Evolutionary conservation across 2,329 filamentous ascomycete genomes (phyloP), one percentile per base, ranked within the genome.

Genomic region (Cladorrhinum sp.): DNA sequence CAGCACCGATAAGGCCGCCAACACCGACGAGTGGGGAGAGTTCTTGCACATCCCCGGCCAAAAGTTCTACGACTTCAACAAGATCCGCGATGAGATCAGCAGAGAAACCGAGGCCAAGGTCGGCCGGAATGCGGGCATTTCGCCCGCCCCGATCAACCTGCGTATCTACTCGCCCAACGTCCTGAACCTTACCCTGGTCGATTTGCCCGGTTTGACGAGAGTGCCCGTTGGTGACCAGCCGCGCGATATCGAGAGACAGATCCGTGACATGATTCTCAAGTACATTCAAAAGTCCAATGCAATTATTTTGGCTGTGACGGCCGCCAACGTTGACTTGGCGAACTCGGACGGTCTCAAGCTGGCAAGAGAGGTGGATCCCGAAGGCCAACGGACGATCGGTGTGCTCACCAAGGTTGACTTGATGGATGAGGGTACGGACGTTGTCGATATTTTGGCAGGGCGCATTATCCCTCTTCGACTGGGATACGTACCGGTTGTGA

Each of bases 81-180:
- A 97, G 82, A 96, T 99, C 72, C 87, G 95, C 70, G 95, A 98
- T 61, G 95, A 99, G 80, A 99, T 99, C 74, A 90, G 94, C 68
- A 88, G 91, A 71, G 95, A 99, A 80, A 99, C 95, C 49, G 93
- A 97, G 73, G 88, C 90, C 69, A 98, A 99, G 82, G 96, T 96
- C 68, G 95, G 95, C 67, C 88, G 88, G 74, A 99, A 99, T 82
- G 91, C 90, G 55, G 95, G 94, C 76, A 99, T 99, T 77, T 98
- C 94, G 52, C 91, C 95, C 23, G 90, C 91, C 30, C 95, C 95
- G 55, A 99, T 99, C 83, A 98, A 98, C 81, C 82, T 99, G 72
- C 88, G 95, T 72, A 96, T 99, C 78, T 98, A 96, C 85, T 98
- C 94, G 57, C 95, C 95, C 58, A 96, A 99, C 73, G 96, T 99